Evolutionary conservation across 371 early-diverging fungal genomes (phyloP).

Genomic region (Capniomyces stellatus): DNA sequence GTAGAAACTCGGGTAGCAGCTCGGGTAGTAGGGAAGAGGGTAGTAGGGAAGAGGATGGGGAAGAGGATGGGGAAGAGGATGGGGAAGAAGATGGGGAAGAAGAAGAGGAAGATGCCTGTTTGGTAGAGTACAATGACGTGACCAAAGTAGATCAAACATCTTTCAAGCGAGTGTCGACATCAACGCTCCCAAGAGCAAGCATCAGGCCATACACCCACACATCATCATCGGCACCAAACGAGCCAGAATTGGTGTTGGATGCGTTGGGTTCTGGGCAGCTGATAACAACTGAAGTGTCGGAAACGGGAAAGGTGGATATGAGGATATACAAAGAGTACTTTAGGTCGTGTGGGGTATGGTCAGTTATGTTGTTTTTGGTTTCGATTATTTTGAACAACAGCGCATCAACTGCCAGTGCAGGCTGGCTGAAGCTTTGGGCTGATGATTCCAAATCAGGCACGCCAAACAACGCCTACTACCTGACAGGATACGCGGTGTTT

Average conservation of each 20-base stretch:
- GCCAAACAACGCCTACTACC: slow-evolving; percentile 30
- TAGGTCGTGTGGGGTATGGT: slow-evolving; percentile 39
- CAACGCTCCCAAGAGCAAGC: slow-evolving; percentile 8
- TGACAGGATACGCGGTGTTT: slow-evolving; percentile 55
- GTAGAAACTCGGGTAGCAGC: neutral
- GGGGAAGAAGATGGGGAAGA: neutral
- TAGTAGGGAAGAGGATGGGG: neutral
- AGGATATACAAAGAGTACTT: slow-evolving; percentile 57
- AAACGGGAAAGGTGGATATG: slow-evolving; percentile 54
- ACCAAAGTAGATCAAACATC: neutral
- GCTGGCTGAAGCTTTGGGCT: slow-evolving; percentile 59
- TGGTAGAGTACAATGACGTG: neutral
- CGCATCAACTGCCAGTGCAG: slow-evolving; percentile 28
- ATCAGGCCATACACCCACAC: slow-evolving; percentile 4
- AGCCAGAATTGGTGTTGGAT: neutral
- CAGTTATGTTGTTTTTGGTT: slow-evolving; percentile 3
- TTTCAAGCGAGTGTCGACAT: neutral
- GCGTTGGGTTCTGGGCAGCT: slow-evolving; percentile 8
- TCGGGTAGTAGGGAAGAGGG: neutral
- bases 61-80: neutral
- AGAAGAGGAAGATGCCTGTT: neutral
- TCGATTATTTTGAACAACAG: slow-evolving; percentile 9
- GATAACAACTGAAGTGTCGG: slow-evolving; percentile 54
- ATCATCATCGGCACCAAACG: neutral
- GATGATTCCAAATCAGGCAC: slow-evolving; percentile 10